These are phyloP conservation scores for Botrytis porri DNA, from an alignment of 2,329 filamentous ascomycete species.

Conservation along the genomic window DNA sequence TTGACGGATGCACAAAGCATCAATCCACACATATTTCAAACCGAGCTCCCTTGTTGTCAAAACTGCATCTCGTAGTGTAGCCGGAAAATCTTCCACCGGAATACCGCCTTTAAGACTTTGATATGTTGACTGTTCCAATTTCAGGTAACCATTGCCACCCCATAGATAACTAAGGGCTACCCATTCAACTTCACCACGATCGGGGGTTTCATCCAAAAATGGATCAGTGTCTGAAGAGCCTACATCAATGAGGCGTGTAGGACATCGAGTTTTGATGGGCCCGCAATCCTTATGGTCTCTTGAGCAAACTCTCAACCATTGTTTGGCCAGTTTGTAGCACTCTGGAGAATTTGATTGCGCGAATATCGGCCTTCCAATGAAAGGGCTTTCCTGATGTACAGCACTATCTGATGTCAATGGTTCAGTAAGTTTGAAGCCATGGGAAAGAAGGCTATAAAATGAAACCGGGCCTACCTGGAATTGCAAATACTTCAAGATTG, in stretches of 20 bases:
- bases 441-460: neutral
- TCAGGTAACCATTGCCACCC: constrained; percentile 10
- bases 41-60: constrained; percentile 5
- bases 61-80: constrained; percentile 11
- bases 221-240: neutral
- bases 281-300: constrained; percentile 15
- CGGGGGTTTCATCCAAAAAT: constrained; percentile 1
- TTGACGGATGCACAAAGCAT: constrained; percentile 18
- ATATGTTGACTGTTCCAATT: constrained; percentile 8
- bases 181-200: constrained; percentile 9
- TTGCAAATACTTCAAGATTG: constrained; percentile 14
- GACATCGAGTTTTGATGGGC: constrained; percentile 7
- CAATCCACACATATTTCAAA: constrained; percentile 18
- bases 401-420: neutral
- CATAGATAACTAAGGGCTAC: constrained; percentile 18
- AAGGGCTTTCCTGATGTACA: neutral
- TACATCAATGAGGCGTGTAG: constrained; percentile 17
- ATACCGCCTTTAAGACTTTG: constrained; percentile 5
- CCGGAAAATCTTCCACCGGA: constrained; percentile 4
- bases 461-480: neutral
- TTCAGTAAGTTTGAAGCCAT: neutral
- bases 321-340: constrained; percentile 13
- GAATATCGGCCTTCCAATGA: constrained; percentile 17
- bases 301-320: constrained; percentile 16
- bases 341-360: neutral